Conservation (phyloP, 116 monocot species). For the Trichopus zeylanicus region DNA sequence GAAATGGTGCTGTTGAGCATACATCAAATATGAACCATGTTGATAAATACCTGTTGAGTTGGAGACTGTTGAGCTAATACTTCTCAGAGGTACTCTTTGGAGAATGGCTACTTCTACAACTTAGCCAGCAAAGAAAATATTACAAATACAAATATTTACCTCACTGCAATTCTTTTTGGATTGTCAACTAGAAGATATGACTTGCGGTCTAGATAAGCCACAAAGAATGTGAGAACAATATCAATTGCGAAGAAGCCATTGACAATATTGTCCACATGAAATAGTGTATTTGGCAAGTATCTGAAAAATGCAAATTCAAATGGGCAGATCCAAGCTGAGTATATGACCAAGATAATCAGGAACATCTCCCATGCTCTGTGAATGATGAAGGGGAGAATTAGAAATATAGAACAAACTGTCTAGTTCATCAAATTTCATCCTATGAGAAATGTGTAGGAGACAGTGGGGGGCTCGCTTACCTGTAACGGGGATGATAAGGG, state of each 20-base stretch:
- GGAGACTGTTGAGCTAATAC: not conserved
- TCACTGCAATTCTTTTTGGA: slow-evolving; percentile 56
- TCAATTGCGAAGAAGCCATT: slow-evolving; percentile 71
- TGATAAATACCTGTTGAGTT: slow-evolving; percentile 44
- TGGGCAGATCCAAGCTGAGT: slow-evolving; percentile 82
- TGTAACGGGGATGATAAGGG: slow-evolving; percentile 58
- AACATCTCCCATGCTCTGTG: slow-evolving; percentile 73
- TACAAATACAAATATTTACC: slow-evolving; percentile 26
- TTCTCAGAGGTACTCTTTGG: not conserved
- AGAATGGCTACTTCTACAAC: not conserved
- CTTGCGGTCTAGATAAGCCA: slow-evolving; percentile 58
- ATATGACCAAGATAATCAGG: slow-evolving; percentile 59
- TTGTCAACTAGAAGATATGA: slow-evolving; percentile 61
- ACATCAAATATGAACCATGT: slow-evolving; percentile 78
- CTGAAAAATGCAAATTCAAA: slow-evolving; percentile 77
- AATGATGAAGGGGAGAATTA: slow-evolving; percentile 8
- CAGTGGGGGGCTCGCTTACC: slow-evolving; percentile 21
- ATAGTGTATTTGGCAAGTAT: slow-evolving; percentile 32
- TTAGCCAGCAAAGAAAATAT: not conserved
- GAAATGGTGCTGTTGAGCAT: slow-evolving; percentile 57
- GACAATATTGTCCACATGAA: slow-evolving; percentile 45
- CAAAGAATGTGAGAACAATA: slow-evolving; percentile 81
- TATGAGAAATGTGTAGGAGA: not conserved
- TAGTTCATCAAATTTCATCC: too few species aligned
- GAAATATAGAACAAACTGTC: not conserved